phyloP scores from a whole-genome alignment of 345 rosid genomes.

The Turnera subulata region DNA sequence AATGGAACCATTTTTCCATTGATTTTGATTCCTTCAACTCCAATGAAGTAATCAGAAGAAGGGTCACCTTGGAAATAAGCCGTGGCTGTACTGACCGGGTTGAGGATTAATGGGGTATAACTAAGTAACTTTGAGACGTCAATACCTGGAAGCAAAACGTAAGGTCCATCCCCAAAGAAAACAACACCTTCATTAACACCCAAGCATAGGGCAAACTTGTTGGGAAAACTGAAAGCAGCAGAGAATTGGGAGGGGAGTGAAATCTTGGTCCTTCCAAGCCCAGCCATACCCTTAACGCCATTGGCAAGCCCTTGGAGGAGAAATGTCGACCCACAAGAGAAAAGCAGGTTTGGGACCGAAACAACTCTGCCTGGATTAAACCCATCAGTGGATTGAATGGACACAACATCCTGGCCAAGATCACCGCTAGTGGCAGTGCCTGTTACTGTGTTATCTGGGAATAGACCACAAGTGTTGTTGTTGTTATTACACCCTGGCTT shows the following conservation, averaged over 20 bases:
- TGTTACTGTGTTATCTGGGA: conserved; percentile 12
- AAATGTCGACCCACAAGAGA: too few species aligned
- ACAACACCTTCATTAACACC: conserved; percentile 12
- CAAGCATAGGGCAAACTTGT: conserved; percentile 24
- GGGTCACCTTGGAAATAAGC: conserved; percentile 5
- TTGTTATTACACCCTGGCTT: conserved; percentile 10
- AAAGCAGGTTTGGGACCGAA: too few species aligned
- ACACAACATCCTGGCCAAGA: conserved; percentile 11
- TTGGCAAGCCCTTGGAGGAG: too few species aligned
- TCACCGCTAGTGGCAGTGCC: conserved; percentile 1
- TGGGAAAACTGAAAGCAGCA: conserved; percentile 10
- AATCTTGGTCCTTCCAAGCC: conserved; percentile 13
- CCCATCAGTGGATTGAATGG: conserved; percentile 11
- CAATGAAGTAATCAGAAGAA: too few species aligned
- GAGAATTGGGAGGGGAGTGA: conserved; percentile 21
- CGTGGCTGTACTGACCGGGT: conserved; percentile 6
- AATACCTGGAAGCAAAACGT: conserved; percentile 5
- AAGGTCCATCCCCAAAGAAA: conserved; percentile 22
- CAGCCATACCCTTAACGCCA: conserved; percentile 14
- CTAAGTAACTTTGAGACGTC: conserved; percentile 11
- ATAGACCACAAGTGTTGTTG: not conserved
- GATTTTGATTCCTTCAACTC: too few species aligned
- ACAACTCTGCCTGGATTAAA: conserved; percentile 11
- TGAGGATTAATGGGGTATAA: conserved; percentile 17
- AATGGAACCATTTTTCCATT: too few species aligned